Evolutionary conservation across 306 rosid genomes (phyloP), one percentile per base, ranked within the genome.

Genomic region (Vigna nakashimae): DNA sequence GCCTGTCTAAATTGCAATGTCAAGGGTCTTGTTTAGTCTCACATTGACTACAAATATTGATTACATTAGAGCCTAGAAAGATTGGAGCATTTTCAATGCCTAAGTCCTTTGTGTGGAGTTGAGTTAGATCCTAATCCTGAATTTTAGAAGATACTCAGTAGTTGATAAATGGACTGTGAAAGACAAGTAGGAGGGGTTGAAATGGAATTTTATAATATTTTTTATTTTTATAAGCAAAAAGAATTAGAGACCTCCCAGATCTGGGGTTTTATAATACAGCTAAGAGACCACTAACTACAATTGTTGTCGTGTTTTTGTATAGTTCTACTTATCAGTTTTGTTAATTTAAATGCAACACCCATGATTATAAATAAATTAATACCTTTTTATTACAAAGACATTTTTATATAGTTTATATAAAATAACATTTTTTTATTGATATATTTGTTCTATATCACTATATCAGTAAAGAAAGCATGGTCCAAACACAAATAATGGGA

Each of bases 101-200:
- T 2, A 16, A 51, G 0, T n/a, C 22, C 0, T 16, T 51, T 51
- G 28, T 6, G 55, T 51, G 22, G 22, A 6, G 9, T 50, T 16
- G 9, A 50, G 22, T 16, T 6, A 16, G 53, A 18, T 8, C 22
- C 5, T 51, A 51, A 51, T 8, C 22, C 3, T 4, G n/a, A 16
- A 51, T 5, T 50, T 7, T 50, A 16, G 16, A 17, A 50, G 20
- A 16, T 59, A 26, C 28, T 45, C 18, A 18, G 43, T 48, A 6
- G 69, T 18, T 32, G 26, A 57, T n/a, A 59, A 48, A 58, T 46
- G 26, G n/a, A 64, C 69, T 69, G 69, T 69, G 59, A 65, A 70
- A 58, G 76, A 78, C 34, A 58, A 45, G 42, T 59, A 45, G 28
- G 68, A 50, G 48, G 48, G 49, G 34, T 60, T 59, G 55, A 70